phyloP scores from a whole-genome alignment of 2,329 filamentous ascomycete species.

The Fusarium musae region DNA sequence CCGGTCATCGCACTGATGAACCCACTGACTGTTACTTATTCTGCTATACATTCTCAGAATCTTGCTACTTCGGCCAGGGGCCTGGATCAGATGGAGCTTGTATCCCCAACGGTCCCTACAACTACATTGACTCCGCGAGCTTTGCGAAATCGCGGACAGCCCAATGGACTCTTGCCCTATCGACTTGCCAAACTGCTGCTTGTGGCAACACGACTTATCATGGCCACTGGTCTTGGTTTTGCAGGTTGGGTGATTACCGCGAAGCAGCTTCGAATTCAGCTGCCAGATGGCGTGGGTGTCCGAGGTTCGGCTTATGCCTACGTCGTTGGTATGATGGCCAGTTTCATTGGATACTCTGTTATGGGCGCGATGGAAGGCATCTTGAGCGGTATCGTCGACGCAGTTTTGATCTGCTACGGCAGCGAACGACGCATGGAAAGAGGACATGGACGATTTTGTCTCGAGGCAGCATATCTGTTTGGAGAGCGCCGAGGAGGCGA shows the following conservation, averaged over 20 bases:
- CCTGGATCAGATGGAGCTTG: slow-evolving; percentile 83
- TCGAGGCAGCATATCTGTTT: slow-evolving; percentile 90
- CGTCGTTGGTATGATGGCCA: slow-evolving; percentile 89
- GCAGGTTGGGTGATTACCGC: slow-evolving; percentile 97
- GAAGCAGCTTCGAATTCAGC: slow-evolving; percentile 74
- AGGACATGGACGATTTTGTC: slow-evolving; percentile 81
- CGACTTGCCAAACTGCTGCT: slow-evolving; percentile 90
- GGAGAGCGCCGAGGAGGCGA: slow-evolving; percentile 65
- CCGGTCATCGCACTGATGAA: slow-evolving; percentile 89
- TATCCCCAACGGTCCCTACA: slow-evolving; percentile 77
- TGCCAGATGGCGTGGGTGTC: slow-evolving; percentile 63
- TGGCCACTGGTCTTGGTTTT: slow-evolving; percentile 89
- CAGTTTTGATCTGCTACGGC: slow-evolving; percentile 91
- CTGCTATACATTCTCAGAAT: slow-evolving; percentile 90
- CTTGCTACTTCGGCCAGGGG: slow-evolving; percentile 81
- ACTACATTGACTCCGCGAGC: slow-evolving; percentile 73
- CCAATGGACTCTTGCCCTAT: slow-evolving; percentile 79
- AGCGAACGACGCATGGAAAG: slow-evolving; percentile 81
- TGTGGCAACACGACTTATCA: slow-evolving; percentile 89
- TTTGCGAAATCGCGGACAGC: slow-evolving; percentile 56
- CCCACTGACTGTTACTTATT: slow-evolving; percentile 90
- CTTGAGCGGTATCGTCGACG: slow-evolving; percentile 86
- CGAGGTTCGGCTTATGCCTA: slow-evolving; percentile 94
- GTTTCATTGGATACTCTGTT: slow-evolving; percentile 94
- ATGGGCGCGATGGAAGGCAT: slow-evolving; percentile 92